phyloP scores from a whole-genome alignment of 2,329 filamentous ascomycete species.

The Zarea fungicola region DNA sequence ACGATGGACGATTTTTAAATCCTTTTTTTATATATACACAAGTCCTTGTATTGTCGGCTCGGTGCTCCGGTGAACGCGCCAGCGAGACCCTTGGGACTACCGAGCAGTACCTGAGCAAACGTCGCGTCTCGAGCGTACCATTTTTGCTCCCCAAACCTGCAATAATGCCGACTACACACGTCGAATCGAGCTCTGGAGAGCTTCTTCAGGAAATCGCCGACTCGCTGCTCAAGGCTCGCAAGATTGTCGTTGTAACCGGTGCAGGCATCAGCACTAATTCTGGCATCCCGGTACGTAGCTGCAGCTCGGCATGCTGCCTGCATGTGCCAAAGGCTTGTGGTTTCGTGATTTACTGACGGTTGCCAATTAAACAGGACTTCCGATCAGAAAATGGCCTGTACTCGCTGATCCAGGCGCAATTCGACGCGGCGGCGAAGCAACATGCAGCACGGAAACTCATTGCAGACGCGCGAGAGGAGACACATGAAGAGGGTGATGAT shows the following conservation, averaged over 20 bases:
- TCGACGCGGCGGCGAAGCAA: constrained; percentile 47
- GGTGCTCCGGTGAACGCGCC: neutral
- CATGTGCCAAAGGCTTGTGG: too few relatives aligned
- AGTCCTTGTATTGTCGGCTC: neutral
- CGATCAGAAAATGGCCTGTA: constrained; percentile 69
- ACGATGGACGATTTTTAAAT: neutral
- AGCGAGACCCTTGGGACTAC: neutral
- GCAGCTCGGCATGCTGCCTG: neutral
- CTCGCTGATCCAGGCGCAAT: constrained; percentile 64
- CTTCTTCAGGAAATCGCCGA: constrained; percentile 62
- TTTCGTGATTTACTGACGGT: constrained; percentile 1
- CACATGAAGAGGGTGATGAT: constrained; percentile 15
- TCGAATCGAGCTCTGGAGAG: constrained; percentile 45
- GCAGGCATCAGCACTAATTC: constrained; percentile 73
- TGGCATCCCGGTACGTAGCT: constrained; percentile 58
- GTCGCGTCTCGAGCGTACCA: too few relatives aligned
- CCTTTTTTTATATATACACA: neutral
- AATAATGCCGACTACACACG: constrained; percentile 55
- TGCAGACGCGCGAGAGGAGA: constrained; percentile 18
- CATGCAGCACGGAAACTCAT: constrained; percentile 25
- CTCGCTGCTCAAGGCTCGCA: constrained; percentile 57
- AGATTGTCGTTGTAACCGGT: constrained; percentile 67
- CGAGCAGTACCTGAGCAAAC: neutral
- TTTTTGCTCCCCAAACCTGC: constrained; percentile 4
- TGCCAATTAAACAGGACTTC: constrained; percentile 53